Evolutionary conservation across 2,329 filamentous ascomycete species (phyloP), one percentile per base, ranked within the genome.

Genomic region (Coniochaeta sp.): DNA sequence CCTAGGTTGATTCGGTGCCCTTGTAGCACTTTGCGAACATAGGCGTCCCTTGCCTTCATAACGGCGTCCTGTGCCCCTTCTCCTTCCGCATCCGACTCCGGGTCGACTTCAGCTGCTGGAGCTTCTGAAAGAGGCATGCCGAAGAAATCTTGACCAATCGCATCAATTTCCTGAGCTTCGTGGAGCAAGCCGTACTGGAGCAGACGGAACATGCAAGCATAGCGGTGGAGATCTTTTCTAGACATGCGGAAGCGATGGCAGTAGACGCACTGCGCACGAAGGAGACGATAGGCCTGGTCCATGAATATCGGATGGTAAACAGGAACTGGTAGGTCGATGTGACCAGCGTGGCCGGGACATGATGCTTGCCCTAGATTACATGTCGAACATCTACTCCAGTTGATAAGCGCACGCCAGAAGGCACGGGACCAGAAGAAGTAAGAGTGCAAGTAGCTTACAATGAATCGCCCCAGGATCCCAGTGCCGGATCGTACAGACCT

Each of bases 231-330:
- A 62, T 91, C 84, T 58, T 87, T 83, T 56, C 87, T 84, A n/a
- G 88, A 81, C 72, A 97, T 82, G 70, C 89, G 91, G 66, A 99
- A 87, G 60, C 88, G 86, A 70, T 93, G 89, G 75, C 96, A 99
- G 77, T 96, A 97, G 62, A 89, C 83, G 73, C 95, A 99, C 74
- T 93, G 89, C 59, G 91, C 89, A 67, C 92, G 87, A 22, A 99
- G 81, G 54, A 99, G 80, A 52, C 90, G 88, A 64, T 96, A 84
- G 58, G 93, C 84, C 73, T 97, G 93, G 71, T 97, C 93, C 80
- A 99, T 89, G 70, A 97, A 98, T 1, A 92, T 89, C n/a, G 93
- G 91, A 74, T 99, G 93, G 73, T 98, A 99, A 58, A 97, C 90
- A 55, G 90, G 91, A 14, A 93, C 89, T 16, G 95, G 93, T 14